These are phyloP conservation scores for Talaromyces albobiverticillius DNA, from an alignment of 2,329 filamentous ascomycete species.

Conservation along the genomic window DNA sequence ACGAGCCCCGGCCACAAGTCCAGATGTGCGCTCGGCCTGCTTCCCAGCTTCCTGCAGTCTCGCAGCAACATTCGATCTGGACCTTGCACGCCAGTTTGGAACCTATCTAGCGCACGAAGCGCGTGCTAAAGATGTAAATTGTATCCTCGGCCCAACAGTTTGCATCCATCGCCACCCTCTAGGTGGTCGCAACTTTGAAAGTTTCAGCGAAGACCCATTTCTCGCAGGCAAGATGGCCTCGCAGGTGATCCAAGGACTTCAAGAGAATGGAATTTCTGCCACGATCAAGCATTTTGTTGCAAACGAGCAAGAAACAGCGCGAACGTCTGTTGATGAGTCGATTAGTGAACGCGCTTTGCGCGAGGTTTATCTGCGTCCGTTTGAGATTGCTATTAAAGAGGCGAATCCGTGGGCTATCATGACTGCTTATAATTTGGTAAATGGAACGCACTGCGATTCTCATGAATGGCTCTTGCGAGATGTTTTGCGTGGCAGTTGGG, in stretches of 20 bases:
- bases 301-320: slow-evolving; percentile 46
- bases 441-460: slow-evolving; percentile 56
- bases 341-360: slow-evolving; percentile 53
- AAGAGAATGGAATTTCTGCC: slow-evolving; percentile 72
- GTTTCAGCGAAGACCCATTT: background rate
- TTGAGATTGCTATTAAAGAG: slow-evolving; percentile 59
- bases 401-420: slow-evolving; percentile 55
- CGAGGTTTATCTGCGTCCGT: slow-evolving; percentile 63
- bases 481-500: slow-evolving; percentile 45
- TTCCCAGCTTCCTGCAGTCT: background rate
- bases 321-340: slow-evolving; percentile 39
- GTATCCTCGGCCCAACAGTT: background rate
- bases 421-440: slow-evolving; percentile 59
- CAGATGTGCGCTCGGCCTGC: background rate
- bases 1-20: background rate
- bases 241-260: background rate
- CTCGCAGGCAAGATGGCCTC: slow-evolving; percentile 30
- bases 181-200: background rate
- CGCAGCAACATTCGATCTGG: background rate
- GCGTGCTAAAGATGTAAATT: background rate
- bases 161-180: background rate
- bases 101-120: background rate
- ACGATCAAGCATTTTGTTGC: slow-evolving; percentile 64
- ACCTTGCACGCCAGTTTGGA: background rate
- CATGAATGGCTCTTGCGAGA: slow-evolving; percentile 65